Conservation (phyloP, 768 basidiomycete genomes). For the Mycena sanguinolenta region DNA sequence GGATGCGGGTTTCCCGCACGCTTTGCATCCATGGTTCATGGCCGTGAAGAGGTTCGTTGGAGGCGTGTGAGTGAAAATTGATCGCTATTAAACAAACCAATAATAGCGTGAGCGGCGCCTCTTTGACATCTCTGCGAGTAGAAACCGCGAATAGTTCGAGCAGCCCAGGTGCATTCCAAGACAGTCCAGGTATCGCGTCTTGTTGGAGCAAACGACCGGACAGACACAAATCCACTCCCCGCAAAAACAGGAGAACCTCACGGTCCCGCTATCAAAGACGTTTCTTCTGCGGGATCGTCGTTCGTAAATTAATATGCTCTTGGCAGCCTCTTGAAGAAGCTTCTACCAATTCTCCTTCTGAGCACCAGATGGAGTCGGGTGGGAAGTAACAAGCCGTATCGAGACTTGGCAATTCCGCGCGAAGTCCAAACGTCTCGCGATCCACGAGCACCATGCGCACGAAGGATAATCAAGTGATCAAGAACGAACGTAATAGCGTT, state of each 20-base stretch:
- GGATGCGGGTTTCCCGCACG: slow-evolving; percentile 16
- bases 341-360: neutral
- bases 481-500: too few species aligned
- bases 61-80: slow-evolving; percentile 3
- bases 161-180: neutral
- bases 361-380: neutral
- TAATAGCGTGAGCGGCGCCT: neutral
- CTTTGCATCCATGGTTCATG: slow-evolving; percentile 15
- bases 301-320: neutral
- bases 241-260: neutral
- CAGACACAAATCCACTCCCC: neutral
- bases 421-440: too few species aligned
- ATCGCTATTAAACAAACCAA: slow-evolving; percentile 9
- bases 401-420: too few species aligned
- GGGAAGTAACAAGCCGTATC: too few species aligned
- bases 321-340: neutral
- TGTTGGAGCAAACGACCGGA: neutral
- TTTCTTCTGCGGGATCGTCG: neutral
- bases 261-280: neutral
- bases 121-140: neutral
- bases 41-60: neutral
- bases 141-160: neutral
- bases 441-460: too few species aligned
- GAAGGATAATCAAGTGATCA: too few species aligned
- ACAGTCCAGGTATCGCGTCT: neutral